Evolutionary conservation across 2,329 filamentous ascomycete genomes (phyloP), one percentile per base, ranked within the genome.

Genomic region (Fusarium sp.): DNA sequence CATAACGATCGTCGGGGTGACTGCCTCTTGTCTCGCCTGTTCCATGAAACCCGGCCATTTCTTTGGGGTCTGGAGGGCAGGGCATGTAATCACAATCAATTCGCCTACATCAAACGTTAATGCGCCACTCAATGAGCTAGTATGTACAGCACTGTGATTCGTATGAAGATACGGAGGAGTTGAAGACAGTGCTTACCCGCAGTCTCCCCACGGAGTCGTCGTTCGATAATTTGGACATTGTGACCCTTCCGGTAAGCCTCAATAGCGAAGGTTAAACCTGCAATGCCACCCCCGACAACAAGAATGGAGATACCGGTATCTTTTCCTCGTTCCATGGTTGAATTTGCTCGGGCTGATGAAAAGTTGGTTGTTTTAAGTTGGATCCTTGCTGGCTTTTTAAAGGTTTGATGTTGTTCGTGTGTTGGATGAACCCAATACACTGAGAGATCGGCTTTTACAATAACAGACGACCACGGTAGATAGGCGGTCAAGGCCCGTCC

Each of bases 241-340:
- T 62, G 52, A 0, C 56, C 61, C 26, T 65, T 60, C 12, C 42
- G 61, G 31, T 67, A 33, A 31, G 50, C 55, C 36, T 67, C 65
- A 16, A 65, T 65, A 6, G 65, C 65, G 28, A 60, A 57, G 26
- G 36, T 30, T 1, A 67, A 37, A 2, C 65, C 65, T 18, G 34
- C 64, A 12, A 51, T 15, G n/a, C 47, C 26, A 40, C 33, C 47
- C n/a, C 36, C 47, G 1, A 20, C 36, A 40, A 50, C 47, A 13
- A 38, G 47, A 16, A 50, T 20, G 6, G 34, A 26, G 23, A 28
- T 44, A 28, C 18, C 26, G 20, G 18, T 41, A 16, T 38, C 37
- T 12, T 38, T 12, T 38, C 10, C 37, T 20, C 37, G 37, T 38
- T 38, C 37, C 37, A 38, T 38, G 37, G 37, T 38, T 38, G 16